phyloP scores from a whole-genome alignment of 495 filamentous ascomycete genomes.

The Aspergillus saccharolyticus region DNA sequence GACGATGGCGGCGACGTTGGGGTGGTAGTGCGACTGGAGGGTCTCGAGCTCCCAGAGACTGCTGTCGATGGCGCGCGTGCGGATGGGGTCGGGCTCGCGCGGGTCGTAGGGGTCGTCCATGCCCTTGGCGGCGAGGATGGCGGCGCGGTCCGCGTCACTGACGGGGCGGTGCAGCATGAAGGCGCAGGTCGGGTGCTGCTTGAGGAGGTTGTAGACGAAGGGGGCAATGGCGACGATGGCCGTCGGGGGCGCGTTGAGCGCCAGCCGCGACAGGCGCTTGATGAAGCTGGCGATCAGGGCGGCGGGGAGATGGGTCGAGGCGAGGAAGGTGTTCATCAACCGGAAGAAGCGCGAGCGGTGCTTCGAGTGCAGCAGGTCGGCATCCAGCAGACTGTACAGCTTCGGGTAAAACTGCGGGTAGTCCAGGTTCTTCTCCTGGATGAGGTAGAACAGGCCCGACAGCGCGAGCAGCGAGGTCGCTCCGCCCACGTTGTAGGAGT shows the following conservation, averaged over 20 bases:
- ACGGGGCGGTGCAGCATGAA: slow-evolving; percentile 89
- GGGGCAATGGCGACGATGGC: slow-evolving; percentile 86
- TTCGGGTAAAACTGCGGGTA: slow-evolving; percentile 93
- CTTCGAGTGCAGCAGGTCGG: slow-evolving; percentile 82
- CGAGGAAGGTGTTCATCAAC: slow-evolving; percentile 83
- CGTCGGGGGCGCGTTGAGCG: slow-evolving; percentile 77
- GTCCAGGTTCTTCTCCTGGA: slow-evolving; percentile 87
- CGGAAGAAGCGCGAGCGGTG: slow-evolving; percentile 92
- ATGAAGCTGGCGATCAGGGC: slow-evolving; percentile 91
- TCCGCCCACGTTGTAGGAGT: slow-evolving; percentile 83
- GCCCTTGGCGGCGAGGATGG: slow-evolving; percentile 57
- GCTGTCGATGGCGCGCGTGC: slow-evolving; percentile 83
- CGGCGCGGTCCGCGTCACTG: slow-evolving; percentile 49
- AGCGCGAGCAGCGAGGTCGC: slow-evolving; percentile 81
- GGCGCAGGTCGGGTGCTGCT: slow-evolving; percentile 80
- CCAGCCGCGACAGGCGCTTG: slow-evolving; percentile 78
- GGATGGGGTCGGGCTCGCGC: slow-evolving; percentile 72
- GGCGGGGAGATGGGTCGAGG: slow-evolving; percentile 89
- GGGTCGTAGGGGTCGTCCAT: slow-evolving; percentile 76
- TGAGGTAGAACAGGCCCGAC: slow-evolving; percentile 92
- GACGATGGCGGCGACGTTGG: slow-evolving; percentile 89
- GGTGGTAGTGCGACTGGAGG: slow-evolving; percentile 90
- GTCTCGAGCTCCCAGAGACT: slow-evolving; percentile 92
- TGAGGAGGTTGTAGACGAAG: slow-evolving; percentile 93
- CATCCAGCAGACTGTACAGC: slow-evolving; percentile 85